Conservation (phyloP, 768 basidiomycete genomes). For the Phylloporus sp. region DNA sequence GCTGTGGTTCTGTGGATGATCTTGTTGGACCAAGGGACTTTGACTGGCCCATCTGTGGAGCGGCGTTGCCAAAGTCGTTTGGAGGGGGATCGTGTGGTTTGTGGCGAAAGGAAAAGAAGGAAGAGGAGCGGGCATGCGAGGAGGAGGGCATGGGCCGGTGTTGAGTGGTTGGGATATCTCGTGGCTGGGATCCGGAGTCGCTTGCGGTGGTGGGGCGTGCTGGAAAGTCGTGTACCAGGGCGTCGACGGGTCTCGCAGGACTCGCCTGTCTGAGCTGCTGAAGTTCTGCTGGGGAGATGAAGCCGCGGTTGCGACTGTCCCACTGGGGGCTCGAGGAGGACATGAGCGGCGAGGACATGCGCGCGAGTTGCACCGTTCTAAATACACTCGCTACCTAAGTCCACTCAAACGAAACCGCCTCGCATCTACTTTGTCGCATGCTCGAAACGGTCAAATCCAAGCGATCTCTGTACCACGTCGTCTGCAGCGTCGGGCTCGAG, state of each 20-base stretch:
- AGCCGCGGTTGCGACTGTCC: slow-evolving; percentile 32
- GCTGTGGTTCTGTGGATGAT: slow-evolving; percentile 18
- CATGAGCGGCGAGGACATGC: slow-evolving; percentile 17
- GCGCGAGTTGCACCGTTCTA: background rate
- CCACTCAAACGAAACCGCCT: background rate
- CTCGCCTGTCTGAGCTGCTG: slow-evolving; percentile 33
- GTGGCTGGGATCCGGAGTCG: slow-evolving; percentile 12
- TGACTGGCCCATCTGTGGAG: slow-evolving; percentile 32
- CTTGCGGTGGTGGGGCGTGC: slow-evolving; percentile 21
- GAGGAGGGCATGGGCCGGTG: slow-evolving; percentile 25
- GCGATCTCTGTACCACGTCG: slow-evolving; percentile 70
- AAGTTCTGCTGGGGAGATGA: slow-evolving; percentile 31
- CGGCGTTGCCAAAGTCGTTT: slow-evolving; percentile 20
- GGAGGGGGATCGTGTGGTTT: slow-evolving; percentile 21
- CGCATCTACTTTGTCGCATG: slow-evolving; percentile 29
- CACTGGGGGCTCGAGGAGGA: slow-evolving; percentile 32
- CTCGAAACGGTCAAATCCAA: slow-evolving; percentile 69
- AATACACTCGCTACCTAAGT: background rate
- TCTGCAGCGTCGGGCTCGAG: slow-evolving; percentile 87
- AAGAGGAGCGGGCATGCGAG: slow-evolving; percentile 51
- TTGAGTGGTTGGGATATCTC: slow-evolving; percentile 19
- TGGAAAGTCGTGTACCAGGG: slow-evolving; percentile 35
- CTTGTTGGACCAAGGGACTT: slow-evolving; percentile 28
- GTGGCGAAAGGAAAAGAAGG: slow-evolving; percentile 59
- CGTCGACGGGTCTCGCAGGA: slow-evolving; percentile 25